Evolutionary conservation across 495 filamentous ascomycete genomes (phyloP), one percentile per base, ranked within the genome.

Genomic region (Lasiosphaeris hirsuta): DNA sequence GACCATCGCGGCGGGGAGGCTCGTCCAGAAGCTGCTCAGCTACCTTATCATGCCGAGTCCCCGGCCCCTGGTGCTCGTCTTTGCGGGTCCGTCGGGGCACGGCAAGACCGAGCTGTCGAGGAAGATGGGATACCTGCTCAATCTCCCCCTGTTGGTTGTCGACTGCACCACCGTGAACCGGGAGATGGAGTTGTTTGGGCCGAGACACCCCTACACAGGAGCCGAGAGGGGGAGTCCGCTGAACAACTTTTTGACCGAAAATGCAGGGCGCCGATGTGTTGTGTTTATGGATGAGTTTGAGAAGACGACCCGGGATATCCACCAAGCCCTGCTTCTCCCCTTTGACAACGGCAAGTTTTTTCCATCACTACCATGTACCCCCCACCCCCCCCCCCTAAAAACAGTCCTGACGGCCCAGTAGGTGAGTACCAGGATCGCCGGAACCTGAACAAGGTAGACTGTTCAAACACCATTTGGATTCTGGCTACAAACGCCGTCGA

Each of bases 201-300:
- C 76, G 0, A 51, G 64, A 7, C 47, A 58, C 4, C 69, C 73
- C 1, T 81, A 69, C 33, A 10, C 54, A 4, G 71, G 72, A 0
- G 53, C 50, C 5, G 67, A 79, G 36, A 30, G 65, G 4, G 81
- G 82, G 0, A 69, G 74, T 0, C 66, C 65, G 1, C 44, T 83
- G 18, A 84, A 83, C 45, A 84, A 84, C 61, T 82, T 81, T 61
- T 68, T 85, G 0, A 74, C 70, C 1, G 51, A 46, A n/a, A 66
- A 80, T 37, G 62, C 59, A 13, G 76, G 72, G 13, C 33, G 71
- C 48, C 61, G 69, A 18, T 69, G 68, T 30, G 72, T 85, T 7
- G 76, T 84, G 1, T 83, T 82, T 56, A 57, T 85, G 8, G 82
- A 84, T 48, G 81, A 84, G 44, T 83, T 85, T 38, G 81, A 84